Base-by-base conservation (phyloP, 495 filamentous ascomycete species). In the Podospora anserina region DNA sequence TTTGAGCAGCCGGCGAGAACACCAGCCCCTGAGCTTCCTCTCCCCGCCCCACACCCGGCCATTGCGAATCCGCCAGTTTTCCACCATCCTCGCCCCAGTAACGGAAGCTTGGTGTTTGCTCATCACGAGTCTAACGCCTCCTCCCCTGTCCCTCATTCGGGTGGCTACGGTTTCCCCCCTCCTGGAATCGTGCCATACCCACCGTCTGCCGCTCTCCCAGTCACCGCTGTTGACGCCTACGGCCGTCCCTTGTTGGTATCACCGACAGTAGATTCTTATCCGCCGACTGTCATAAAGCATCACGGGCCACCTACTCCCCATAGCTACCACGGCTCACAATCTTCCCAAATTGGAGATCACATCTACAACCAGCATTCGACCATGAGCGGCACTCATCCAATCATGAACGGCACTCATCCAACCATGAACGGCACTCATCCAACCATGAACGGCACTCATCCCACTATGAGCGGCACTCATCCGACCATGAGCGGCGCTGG, bases 261-360 rank as follows among this genome's bases (percentile, higher is more conserved):
- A 1, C 77, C 78, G 67, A 74, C 74, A 26, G 67, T 76, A 16
- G 82, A 84, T 28, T 75, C 75, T 19, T 82, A 77, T 32, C 77
- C 77, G 3, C 76, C 81, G 39, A 63, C 70, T 56, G 68, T 71
- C 34, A 66, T 77, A 67, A 76, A 72, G 68, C 82, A 76, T 66
- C 82, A 81, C 63, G 80, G 79, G 0, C 80, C 83, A 5, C 79
- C 81, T 5, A 86, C 84, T 6, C 83, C 84, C 4, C 84, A 82
- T 53, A 86, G 84, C 68, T 83, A 84, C 55, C 84, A 85, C 19
- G 85, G 81, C 19, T 87, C 85, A 3, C 84, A 85, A 23, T 86
- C 84, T 0, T 74, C 71, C 4, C 77, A 77, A 27, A 68, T 73
- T 0, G 79, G 80, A 4, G 79, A 80, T 39, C 70, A 71, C 57